Conservation (phyloP, 192 early-diverging fungal species). For the Umbelopsis sp. region DNA sequence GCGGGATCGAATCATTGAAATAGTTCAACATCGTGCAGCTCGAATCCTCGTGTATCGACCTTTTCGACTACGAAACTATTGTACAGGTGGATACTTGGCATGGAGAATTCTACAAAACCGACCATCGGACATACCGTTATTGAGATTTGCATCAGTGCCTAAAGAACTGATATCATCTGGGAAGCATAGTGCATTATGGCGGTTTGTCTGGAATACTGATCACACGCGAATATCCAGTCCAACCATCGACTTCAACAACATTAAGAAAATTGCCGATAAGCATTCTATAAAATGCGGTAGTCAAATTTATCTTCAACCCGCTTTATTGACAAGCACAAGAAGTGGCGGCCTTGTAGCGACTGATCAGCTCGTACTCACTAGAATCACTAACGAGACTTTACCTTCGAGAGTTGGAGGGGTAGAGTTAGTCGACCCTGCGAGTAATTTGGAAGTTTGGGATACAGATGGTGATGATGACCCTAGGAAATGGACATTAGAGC, state of each 20-base stretch:
- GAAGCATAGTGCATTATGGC: constrained; percentile 1
- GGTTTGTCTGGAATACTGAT: constrained; percentile 9
- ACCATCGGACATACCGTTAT: neutral
- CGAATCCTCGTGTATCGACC: constrained; percentile 15
- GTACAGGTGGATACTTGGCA: constrained; percentile 12
- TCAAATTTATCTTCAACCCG: constrained; percentile 9
- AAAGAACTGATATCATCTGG: constrained; percentile 4
- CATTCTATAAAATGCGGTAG: constrained; percentile 13
- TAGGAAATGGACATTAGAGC: constrained; percentile 25
- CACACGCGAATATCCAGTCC: neutral
- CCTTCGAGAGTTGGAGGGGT: neutral
- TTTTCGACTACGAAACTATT: constrained; percentile 17
- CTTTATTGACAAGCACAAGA: neutral
- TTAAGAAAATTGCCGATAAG: constrained; percentile 7
- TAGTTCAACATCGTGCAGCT: constrained; percentile 4
- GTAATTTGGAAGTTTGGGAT: neutral
- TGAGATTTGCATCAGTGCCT: constrained; percentile 1
- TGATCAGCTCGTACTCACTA: neutral
- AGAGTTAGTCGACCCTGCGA: neutral
- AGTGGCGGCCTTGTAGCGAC: neutral
- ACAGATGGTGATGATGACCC: constrained; percentile 8
- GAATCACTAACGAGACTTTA: neutral
- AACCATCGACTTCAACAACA: constrained; percentile 6
- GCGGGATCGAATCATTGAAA: constrained; percentile 9
- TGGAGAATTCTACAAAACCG: constrained; percentile 7